Conservation (phyloP, 305 asterid genomes). For the Fraxinus baroniana region DNA sequence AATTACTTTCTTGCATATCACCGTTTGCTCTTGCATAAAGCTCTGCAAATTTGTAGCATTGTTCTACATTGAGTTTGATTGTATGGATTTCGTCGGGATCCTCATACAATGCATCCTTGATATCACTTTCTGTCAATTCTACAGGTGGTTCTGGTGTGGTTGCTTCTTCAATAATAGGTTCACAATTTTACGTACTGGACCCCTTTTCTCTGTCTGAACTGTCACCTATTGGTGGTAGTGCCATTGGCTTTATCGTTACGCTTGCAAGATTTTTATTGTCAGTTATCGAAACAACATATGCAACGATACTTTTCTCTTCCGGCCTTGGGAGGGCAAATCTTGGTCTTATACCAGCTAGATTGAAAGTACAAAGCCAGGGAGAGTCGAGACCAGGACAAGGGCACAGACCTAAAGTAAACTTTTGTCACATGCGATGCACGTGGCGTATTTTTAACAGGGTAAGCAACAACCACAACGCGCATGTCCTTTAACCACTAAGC, state of each 20-base stretch:
- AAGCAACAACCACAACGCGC: background rate
- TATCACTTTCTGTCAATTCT: background rate
- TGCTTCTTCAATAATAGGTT: slow-evolving; percentile 39
- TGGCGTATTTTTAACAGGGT: background rate
- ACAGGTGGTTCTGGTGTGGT: background rate
- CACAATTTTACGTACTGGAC: slow-evolving; percentile 32
- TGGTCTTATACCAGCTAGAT: slow-evolving; percentile 52
- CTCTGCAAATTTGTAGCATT: background rate
- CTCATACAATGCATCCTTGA: background rate
- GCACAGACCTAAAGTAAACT: background rate
- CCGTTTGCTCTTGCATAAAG: slow-evolving; percentile 1
- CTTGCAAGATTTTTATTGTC: slow-evolving; percentile 24
- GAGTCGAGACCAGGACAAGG: background rate
- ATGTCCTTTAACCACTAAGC: background rate
- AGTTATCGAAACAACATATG: slow-evolving; percentile 37
- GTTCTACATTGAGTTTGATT: background rate
- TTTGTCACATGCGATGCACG: background rate
- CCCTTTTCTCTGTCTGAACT: slow-evolving; percentile 27
- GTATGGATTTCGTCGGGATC: background rate
- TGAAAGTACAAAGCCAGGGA: background rate
- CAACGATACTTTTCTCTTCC: slow-evolving; percentile 52
- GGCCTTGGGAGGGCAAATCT: slow-evolving; percentile 80
- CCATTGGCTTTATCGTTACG: slow-evolving; percentile 34
- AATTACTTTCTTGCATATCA: slow-evolving; percentile 62
- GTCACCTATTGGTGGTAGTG: slow-evolving; percentile 43